Base-by-base conservation (phyloP, 2,329 filamentous ascomycete genomes). In the Hypoxylon sp. region DNA sequence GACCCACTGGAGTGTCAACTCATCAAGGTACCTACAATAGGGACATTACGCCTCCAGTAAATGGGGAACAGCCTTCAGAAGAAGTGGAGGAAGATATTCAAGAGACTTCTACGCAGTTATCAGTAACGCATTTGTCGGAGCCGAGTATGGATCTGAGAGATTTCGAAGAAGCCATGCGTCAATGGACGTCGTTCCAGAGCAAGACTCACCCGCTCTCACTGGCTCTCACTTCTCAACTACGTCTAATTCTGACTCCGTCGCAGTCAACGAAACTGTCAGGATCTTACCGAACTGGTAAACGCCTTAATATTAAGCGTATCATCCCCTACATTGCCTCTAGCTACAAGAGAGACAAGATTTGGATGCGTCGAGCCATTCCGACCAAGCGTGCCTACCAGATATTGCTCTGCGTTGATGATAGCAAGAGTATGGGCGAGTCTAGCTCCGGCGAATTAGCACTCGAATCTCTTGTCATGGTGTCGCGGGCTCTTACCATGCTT, bases 301-400 rank as follows among this genome's bases (percentile, higher is more conserved):
- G 96, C 0, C 93, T 99, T 74, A 99, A 98, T 81, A 97, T 99
- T 84, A 98, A 98, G 82, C 93, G 95, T 73, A 99, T 99, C 81
- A 99, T 99, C 75, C 96, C 97, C 0, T 99, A 99, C 82, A 98
- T 99, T 74, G 96, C 97, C 1, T 98, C 94, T 0, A 91, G 92
- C 77, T 99, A 98, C 86, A 98, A 98, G 85, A 93, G 96, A 67
- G 96, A 99, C 87, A 99, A 99, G 85, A 99, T 99, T 81, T 99
- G 96, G 96, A 97, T 99, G 91, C 92, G 97, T 13, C 90, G 97
- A 61, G 91, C 89, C 34, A 90, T 97, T 53, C 97, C 97, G 0
- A 95, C 91, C 38, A 98, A 98, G 82, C 91, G 97, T 43, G 91
- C 91, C 63, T 99, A 99, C 81, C 97, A 99, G 80, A 97, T 99